Evolutionary conservation across 176 grass and related monocot species (phyloP).

Genomic region (Aechmea fasciata): DNA sequence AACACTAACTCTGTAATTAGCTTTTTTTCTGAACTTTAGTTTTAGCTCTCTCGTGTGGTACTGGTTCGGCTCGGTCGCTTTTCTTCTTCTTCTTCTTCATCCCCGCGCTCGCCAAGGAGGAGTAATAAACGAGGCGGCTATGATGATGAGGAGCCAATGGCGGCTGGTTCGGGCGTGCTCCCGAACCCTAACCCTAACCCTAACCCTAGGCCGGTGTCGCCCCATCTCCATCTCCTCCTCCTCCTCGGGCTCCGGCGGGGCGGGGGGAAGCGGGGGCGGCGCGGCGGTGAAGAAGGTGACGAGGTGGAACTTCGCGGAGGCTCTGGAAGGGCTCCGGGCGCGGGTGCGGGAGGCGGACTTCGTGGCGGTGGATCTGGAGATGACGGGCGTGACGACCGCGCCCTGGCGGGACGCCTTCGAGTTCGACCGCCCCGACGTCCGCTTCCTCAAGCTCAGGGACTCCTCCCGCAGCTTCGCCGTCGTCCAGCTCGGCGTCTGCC

Average conservation of each 20-base stretch:
- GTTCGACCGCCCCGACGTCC: slow-evolving; percentile 72
- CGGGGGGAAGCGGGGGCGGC: neutral
- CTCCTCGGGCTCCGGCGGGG: neutral
- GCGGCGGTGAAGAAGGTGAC: slow-evolving; percentile 81
- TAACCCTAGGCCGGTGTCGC: neutral
- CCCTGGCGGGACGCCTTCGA: slow-evolving; percentile 82
- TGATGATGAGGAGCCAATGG: neutral
- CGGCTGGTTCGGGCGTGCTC: neutral
- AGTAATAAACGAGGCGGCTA: too few relatives aligned
- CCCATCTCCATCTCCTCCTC: slow-evolving; percentile 26
- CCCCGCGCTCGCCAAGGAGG: too few relatives aligned
- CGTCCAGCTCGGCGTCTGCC: slow-evolving; percentile 84
- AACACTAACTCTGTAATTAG: too few relatives aligned
- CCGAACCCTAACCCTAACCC: slow-evolving; percentile 13
- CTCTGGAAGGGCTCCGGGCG: slow-evolving; percentile 43
- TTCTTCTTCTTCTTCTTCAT: too few relatives aligned
- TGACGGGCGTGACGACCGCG: slow-evolving; percentile 69
- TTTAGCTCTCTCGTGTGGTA: too few relatives aligned
- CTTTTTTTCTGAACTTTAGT: too few relatives aligned
- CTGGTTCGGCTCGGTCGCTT: too few relatives aligned
- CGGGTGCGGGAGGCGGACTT: slow-evolving; percentile 62
- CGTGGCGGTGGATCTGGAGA: slow-evolving; percentile 79
- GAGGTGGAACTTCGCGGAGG: slow-evolving; percentile 40
- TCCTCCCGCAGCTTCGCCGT: slow-evolving; percentile 61
- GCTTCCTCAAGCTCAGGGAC: slow-evolving; percentile 72